These are phyloP conservation scores for Xylaria arbuscula DNA, from an alignment of 2,329 filamentous ascomycete species.

Conservation along the genomic window DNA sequence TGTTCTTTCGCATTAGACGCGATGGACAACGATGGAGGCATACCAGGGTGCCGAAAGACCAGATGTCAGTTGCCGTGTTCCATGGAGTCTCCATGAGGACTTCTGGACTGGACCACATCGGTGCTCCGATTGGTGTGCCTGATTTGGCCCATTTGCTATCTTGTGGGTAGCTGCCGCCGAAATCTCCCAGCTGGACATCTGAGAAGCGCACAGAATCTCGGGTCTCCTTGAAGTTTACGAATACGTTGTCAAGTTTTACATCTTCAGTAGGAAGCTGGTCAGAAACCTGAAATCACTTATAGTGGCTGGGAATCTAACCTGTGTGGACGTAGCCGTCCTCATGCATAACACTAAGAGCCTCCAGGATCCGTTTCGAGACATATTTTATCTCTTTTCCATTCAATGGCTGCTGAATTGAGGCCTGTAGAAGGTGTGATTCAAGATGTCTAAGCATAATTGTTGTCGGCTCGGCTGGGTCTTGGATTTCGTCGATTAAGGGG, in stretches of 20 bases:
- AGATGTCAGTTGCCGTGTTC: slow-evolving; percentile 10
- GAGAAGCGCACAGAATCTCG: slow-evolving; percentile 4
- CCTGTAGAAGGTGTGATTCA: background rate
- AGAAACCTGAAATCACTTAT: background rate
- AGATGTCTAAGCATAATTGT: slow-evolving; percentile 1
- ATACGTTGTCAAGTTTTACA: background rate
- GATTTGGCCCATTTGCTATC: background rate
- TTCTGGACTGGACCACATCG: slow-evolving; percentile 2
- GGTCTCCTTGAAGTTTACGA: slow-evolving; percentile 2
- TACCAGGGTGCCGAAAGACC: slow-evolving; percentile 14
- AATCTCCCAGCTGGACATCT: slow-evolving; percentile 9
- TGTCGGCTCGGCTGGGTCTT: slow-evolving; percentile 10
- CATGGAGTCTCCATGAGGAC: background rate
- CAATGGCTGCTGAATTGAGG: background rate
- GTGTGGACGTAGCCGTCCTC: slow-evolving; percentile 1
- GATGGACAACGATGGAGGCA: background rate
- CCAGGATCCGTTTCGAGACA: background rate
- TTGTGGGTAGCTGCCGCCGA: background rate
- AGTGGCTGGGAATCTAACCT: background rate
- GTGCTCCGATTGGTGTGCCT: background rate
- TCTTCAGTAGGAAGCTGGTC: background rate
- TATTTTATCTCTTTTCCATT: background rate
- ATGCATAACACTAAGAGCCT: slow-evolving; percentile 5
- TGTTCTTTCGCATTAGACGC: background rate
- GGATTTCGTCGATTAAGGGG: slow-evolving; percentile 11